phyloP scores from a whole-genome alignment of 768 basidiomycete species.

The Nevesoporus exiguus region DNA sequence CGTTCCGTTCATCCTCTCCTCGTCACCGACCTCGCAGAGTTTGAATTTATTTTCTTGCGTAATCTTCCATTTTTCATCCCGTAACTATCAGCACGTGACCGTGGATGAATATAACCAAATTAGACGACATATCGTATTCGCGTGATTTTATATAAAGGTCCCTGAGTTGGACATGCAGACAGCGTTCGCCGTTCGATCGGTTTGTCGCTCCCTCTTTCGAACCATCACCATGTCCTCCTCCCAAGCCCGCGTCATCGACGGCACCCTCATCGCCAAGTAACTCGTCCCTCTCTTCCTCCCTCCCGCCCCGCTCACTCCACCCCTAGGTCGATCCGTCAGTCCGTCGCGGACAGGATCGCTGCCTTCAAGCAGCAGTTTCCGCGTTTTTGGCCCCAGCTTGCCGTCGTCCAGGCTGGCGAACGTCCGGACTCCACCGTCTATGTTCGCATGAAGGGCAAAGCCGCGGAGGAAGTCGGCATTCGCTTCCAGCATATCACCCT shows the following conservation, averaged over 20 bases:
- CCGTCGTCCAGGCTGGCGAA: conserved; percentile 91
- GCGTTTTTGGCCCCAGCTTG: conserved; percentile 88
- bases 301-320: conserved; percentile 12
- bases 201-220: conserved; percentile 15
- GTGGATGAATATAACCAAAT: not conserved
- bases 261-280: conserved; percentile 81
- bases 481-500: conserved; percentile 76
- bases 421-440: conserved; percentile 90
- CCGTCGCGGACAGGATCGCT: conserved; percentile 68
- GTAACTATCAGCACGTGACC: conserved; percentile 21
- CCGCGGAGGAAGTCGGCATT: conserved; percentile 92
- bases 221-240: conserved; percentile 39
- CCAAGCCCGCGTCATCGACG: conserved; percentile 69
- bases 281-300: conserved; percentile 11
- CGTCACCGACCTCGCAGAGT: not conserved
- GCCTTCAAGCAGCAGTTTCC: conserved; percentile 63
- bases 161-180: conserved; percentile 5
- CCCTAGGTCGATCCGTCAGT: conserved; percentile 71
- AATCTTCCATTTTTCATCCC: not conserved
- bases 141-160: not conserved
- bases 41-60: not conserved
- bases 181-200: not conserved
- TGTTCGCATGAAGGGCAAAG: conserved; percentile 97
- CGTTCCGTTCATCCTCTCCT: conserved; percentile 50
- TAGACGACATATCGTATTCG: not conserved